Conservation (phyloP, 306 rosid species). For the Gynostemma pentaphyllum region DNA sequence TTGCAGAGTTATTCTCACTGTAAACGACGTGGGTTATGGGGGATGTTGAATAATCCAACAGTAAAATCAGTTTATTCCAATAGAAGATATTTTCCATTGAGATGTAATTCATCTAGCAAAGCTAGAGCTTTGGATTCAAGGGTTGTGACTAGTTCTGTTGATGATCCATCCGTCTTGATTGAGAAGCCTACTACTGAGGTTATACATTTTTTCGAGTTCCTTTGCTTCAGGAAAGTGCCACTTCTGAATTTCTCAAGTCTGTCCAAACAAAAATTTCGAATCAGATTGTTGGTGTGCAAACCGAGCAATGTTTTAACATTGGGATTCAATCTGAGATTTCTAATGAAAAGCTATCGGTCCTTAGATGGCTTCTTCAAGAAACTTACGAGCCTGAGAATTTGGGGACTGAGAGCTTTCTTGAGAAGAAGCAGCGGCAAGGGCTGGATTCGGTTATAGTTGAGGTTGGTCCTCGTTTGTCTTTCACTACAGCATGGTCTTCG, state of each 20-base stretch:
- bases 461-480: conserved; percentile 87
- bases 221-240: conserved; percentile 56
- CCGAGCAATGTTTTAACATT: conserved; percentile 72
- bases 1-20: conserved; percentile 21
- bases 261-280: conserved; percentile 54
- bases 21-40: conserved; percentile 34
- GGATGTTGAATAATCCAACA: conserved; percentile 6
- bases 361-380: conserved; percentile 81
- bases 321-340: conserved; percentile 46
- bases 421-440: conserved; percentile 54
- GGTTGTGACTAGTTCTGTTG: conserved; percentile 28
- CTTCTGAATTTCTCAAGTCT: conserved; percentile 52
- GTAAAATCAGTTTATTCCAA: background rate
- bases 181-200: conserved; percentile 43
- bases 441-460: conserved; percentile 45
- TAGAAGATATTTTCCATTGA: conserved; percentile 23
- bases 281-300: conserved; percentile 56
- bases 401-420: conserved; percentile 69
- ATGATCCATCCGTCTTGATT: conserved; percentile 21
- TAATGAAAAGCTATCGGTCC: conserved; percentile 32
- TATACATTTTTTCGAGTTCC: conserved; percentile 60
- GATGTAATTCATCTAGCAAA: conserved; percentile 33
- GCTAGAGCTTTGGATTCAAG: conserved; percentile 38
- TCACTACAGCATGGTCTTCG: conserved; percentile 88
- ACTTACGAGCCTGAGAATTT: conserved; percentile 80